These are phyloP conservation scores for Bombardia bombarda DNA, from an alignment of 495 filamentous ascomycete species.

Conservation along the genomic window DNA sequence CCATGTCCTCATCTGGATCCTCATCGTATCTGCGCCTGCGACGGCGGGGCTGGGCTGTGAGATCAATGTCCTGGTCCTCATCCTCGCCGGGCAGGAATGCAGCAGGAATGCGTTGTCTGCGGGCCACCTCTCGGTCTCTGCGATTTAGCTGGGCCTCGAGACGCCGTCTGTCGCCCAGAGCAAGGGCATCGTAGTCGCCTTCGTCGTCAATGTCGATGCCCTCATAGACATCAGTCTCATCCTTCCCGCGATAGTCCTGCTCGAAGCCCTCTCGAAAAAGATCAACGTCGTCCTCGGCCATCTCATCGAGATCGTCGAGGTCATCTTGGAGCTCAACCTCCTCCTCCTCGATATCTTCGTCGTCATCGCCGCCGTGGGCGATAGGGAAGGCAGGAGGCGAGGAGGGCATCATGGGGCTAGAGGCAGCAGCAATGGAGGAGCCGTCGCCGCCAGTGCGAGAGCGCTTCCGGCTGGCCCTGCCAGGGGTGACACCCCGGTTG, in stretches of 20 bases:
- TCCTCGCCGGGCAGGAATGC: slow-evolving; percentile 88
- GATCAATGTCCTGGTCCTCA: slow-evolving; percentile 73
- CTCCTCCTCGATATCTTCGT: slow-evolving; percentile 45
- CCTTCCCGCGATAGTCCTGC: slow-evolving; percentile 62
- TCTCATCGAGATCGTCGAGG: slow-evolving; percentile 89
- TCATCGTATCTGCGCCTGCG: slow-evolving; percentile 87
- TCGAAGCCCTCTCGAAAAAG: slow-evolving; percentile 88
- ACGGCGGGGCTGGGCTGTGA: slow-evolving; percentile 72
- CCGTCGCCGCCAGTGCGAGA: slow-evolving; percentile 69
- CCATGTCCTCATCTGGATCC: slow-evolving; percentile 86
- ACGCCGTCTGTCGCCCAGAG: slow-evolving; percentile 78
- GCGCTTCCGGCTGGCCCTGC: slow-evolving; percentile 64
- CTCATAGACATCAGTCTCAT: slow-evolving; percentile 43
- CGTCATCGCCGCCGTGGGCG: slow-evolving; percentile 55
- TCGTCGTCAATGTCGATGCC: slow-evolving; percentile 42
- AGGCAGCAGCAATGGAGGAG: slow-evolving; percentile 62
- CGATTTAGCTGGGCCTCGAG: slow-evolving; percentile 77
- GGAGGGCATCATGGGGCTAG: slow-evolving; percentile 38
- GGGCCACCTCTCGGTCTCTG: slow-evolving; percentile 72
- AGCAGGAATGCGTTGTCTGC: slow-evolving; percentile 65
- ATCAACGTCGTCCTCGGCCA: slow-evolving; percentile 95
- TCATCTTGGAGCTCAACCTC: slow-evolving; percentile 55
- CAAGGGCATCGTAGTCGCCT: slow-evolving; percentile 59
- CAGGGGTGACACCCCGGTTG: slow-evolving; percentile 61
- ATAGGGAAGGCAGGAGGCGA: slow-evolving; percentile 47